Percentiles rank a stretch among this genome's conserved stretches.
Evolutionary conservation across 257 asterid genomes (phyloP).

Genomic region (Solanum bukasovii): DNA sequence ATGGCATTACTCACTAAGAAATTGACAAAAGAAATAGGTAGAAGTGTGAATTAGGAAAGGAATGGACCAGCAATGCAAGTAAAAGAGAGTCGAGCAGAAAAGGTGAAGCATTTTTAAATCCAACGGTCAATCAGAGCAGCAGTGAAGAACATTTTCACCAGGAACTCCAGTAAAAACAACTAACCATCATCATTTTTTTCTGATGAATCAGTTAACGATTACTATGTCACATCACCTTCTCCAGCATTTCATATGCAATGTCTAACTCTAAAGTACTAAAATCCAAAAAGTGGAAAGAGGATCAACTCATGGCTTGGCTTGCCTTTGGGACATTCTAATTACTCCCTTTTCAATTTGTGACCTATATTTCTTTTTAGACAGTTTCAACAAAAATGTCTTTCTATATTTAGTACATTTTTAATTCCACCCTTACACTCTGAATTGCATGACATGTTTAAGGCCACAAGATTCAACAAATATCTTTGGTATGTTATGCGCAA

Average conservation of each 20-base stretch:
- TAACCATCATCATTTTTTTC: background rate
- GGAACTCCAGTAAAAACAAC: background rate
- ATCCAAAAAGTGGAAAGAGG: background rate
- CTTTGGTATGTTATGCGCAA: background rate
- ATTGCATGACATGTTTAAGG: background rate
- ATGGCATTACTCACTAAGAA: background rate
- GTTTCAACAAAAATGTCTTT: background rate
- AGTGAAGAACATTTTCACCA: background rate
- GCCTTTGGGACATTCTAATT: background rate
- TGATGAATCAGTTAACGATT: background rate
- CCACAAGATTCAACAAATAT: background rate
- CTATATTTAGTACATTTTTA: background rate
- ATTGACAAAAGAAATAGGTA: background rate
- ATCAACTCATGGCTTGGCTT: background rate
- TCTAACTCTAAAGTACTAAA: background rate
- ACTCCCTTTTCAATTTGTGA: background rate
- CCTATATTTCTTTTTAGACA: background rate
- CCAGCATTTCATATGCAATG: background rate
- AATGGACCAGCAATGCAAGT: background rate
- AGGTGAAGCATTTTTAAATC: background rate
- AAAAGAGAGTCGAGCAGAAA: background rate
- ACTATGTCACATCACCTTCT: background rate
- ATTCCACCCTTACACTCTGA: background rate
- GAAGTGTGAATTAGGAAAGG: background rate
- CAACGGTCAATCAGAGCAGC: background rate